phyloP scores from a whole-genome alignment of 495 filamentous ascomycete genomes.

The Xanthoparmelia taractica region DNA sequence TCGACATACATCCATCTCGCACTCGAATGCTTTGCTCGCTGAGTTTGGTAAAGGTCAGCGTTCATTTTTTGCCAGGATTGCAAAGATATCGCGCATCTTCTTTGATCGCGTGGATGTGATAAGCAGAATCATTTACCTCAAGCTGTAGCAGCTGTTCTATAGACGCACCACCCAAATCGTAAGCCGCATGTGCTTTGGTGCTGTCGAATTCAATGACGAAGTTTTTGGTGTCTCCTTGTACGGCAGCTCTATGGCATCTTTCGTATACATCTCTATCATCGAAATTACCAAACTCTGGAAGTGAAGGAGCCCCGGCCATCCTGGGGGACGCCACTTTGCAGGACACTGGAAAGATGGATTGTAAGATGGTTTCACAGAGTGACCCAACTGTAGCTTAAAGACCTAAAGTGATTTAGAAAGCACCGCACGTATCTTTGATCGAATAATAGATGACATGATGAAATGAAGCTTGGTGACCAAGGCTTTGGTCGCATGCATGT shows the following conservation, averaged over 20 bases:
- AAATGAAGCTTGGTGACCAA: background rate
- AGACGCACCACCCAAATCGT: constrained; percentile 45
- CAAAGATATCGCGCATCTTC: background rate
- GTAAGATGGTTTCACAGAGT: background rate
- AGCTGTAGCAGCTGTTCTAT: constrained; percentile 32
- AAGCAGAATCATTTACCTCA: constrained; percentile 12
- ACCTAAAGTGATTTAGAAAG: background rate
- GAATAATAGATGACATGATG: constrained; percentile 4
- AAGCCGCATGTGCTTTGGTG: constrained; percentile 53
- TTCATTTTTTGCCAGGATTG: background rate
- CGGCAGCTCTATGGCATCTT: constrained; percentile 32
- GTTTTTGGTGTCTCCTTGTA: constrained; percentile 42
- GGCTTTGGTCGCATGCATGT: background rate
- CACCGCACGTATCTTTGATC: background rate
- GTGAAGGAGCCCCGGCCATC: background rate
- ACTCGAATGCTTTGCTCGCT: constrained; percentile 39
- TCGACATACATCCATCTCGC: constrained; percentile 59
- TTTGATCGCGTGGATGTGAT: background rate
- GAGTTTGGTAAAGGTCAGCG: constrained; percentile 11
- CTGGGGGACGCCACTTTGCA: background rate
- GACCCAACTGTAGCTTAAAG: background rate
- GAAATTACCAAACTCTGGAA: constrained; percentile 40
- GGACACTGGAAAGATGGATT: background rate
- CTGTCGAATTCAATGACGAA: constrained; percentile 69
- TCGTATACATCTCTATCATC: constrained; percentile 44